Evolutionary conservation across 2,329 filamentous ascomycete species (phyloP), one percentile per base, ranked within the genome.

Genomic region (Fusarium brevicatenulatum): DNA sequence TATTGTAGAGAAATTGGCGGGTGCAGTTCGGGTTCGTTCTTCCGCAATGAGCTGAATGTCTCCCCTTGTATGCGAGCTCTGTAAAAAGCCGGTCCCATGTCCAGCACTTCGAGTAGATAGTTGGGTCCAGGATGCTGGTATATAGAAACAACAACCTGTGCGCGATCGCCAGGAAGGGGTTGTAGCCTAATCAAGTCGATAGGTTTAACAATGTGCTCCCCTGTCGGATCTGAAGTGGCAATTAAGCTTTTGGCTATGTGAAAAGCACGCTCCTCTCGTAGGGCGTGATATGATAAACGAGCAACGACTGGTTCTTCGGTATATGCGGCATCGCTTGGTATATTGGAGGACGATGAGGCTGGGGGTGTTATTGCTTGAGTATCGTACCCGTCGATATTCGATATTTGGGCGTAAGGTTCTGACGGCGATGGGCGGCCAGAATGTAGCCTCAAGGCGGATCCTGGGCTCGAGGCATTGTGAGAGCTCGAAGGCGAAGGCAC

Each of bases 201-300:
- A 2, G 95, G 94, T 66, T 90, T 91, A 43, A 94, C 89, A 67
- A 96, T 95, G 79, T 97, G 93, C 63, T 90, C 87, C 70, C 90
- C 92, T 28, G 91, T 85, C 2, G 92, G 91, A 79, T 97, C 94
- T 32, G 90, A 91, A 19, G 91, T 90, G 62, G 89, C 86, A 43
- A 91, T 90, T 54, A 97, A 86, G 67, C 86, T 90, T 81, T 92
- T 94, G 78, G 91, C 90, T 74, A 96, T 93, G 76, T 97, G 93
- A 78, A 93, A 98, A 64, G 95, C 92, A 70, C 95, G 88, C 84
- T 98, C 95, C 75, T 98, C 90, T 12, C 95, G 91, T 58, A 97
- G 85, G 21, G 92, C 88, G 82, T 97, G 94, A 70, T 90, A 91
- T 1, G 95, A 97, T 49, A 98, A 87, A 28, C 94, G 91, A 47